These are phyloP conservation scores for Capsicum rhomboideum DNA, from an alignment of 257 asterid genomes.

Conservation along the genomic window DNA sequence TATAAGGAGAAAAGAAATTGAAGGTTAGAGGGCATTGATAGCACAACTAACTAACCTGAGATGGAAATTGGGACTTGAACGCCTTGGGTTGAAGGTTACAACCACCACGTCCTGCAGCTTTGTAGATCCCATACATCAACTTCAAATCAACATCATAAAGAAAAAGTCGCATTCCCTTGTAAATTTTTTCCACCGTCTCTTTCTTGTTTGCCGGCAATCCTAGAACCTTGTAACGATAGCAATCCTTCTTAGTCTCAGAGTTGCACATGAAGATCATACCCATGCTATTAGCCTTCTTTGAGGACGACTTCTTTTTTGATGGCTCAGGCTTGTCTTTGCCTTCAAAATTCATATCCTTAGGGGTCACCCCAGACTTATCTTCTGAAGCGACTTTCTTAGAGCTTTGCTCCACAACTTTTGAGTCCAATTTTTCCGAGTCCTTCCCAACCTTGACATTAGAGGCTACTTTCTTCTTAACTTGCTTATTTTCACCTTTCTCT, in stretches of 20 bases:
- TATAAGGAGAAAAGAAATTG: neutral
- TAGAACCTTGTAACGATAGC: slow-evolving; percentile 63
- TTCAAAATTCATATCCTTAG: slow-evolving; percentile 24
- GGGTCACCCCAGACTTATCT: slow-evolving; percentile 9
- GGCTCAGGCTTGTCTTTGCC: slow-evolving; percentile 37
- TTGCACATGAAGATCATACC: slow-evolving; percentile 97
- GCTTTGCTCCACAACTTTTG: neutral
- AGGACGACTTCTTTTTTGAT: slow-evolving; percentile 28
- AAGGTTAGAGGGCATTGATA: slow-evolving; percentile 2
- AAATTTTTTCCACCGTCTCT: slow-evolving; percentile 58
- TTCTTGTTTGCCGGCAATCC: slow-evolving; percentile 89
- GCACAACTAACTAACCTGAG: slow-evolving; percentile 59
- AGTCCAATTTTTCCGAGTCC: neutral
- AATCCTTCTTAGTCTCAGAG: slow-evolving; percentile 75
- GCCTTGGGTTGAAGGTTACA: slow-evolving; percentile 79
- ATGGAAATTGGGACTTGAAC: slow-evolving; percentile 81
- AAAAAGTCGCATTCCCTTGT: slow-evolving; percentile 83
- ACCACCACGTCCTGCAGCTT: slow-evolving; percentile 85
- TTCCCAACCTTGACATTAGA: neutral
- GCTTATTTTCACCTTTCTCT: neutral
- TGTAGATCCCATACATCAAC: slow-evolving; percentile 81
- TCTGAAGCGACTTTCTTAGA: slow-evolving; percentile 14
- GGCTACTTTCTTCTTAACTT: neutral
- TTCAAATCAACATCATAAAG: slow-evolving; percentile 66
- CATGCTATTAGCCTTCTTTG: slow-evolving; percentile 50